Evolutionary conservation across 768 basidiomycete species (phyloP).

Genomic region (Leccinum variicolor): DNA sequence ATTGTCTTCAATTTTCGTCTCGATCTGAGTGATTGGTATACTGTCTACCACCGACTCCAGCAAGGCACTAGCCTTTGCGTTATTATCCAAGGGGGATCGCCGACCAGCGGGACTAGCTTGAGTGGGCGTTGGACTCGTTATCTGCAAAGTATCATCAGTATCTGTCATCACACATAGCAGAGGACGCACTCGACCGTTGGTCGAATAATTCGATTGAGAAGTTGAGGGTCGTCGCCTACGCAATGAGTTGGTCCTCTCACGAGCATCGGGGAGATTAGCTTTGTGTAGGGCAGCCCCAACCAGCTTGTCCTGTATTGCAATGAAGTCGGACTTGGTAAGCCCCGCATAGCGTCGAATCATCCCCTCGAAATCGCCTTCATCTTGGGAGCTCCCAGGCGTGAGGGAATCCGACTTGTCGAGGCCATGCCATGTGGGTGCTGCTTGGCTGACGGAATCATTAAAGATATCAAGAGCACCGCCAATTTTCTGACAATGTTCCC

Average conservation of each 20-base stretch:
- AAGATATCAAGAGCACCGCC: slow-evolving; percentile 55
- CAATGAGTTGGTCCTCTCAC: slow-evolving; percentile 66
- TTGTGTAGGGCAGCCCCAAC: slow-evolving; percentile 60
- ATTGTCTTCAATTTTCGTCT: slow-evolving; percentile 25
- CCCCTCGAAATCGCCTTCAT: slow-evolving; percentile 61
- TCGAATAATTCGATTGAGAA: slow-evolving; percentile 76
- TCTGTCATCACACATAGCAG: not conserved
- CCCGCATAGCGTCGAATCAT: slow-evolving; percentile 64
- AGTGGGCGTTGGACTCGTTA: slow-evolving; percentile 51
- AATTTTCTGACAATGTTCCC: slow-evolving; percentile 57
- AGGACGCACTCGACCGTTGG: slow-evolving; percentile 44
- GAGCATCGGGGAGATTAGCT: slow-evolving; percentile 51
- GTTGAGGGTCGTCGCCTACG: slow-evolving; percentile 75
- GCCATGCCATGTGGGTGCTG: slow-evolving; percentile 64
- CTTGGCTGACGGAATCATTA: slow-evolving; percentile 42
- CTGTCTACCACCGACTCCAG: slow-evolving; percentile 60
- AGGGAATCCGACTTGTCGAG: slow-evolving; percentile 50
- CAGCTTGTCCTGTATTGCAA: slow-evolving; percentile 72
- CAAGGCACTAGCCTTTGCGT: slow-evolving; percentile 60
- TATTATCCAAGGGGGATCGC: slow-evolving; percentile 43
- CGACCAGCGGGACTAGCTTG: slow-evolving; percentile 30
- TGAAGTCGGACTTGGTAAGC: slow-evolving; percentile 65
- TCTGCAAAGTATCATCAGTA: slow-evolving; percentile 34
- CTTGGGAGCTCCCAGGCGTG: slow-evolving; percentile 48
- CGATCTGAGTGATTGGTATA: slow-evolving; percentile 40